Evolutionary conservation across 1,139 yeast species (phyloP).

Genomic region (Ogataea hybrid): DNA sequence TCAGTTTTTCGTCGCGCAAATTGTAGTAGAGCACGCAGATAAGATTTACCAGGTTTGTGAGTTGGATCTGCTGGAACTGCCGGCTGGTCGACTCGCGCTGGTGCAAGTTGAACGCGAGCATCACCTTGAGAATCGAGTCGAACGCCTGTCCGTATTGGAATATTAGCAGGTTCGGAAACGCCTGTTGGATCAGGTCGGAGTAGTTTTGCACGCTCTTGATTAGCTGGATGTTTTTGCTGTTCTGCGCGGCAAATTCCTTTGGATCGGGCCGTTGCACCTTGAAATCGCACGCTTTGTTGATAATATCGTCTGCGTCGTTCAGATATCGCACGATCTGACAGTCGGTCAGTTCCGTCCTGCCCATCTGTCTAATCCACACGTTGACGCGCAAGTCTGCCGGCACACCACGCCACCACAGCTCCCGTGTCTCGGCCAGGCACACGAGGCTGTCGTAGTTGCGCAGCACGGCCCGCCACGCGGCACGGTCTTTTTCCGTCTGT

Average conservation of each 20-base stretch:
- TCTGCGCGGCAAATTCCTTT: slow-evolving; percentile 13
- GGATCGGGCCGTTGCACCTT: slow-evolving; percentile 18
- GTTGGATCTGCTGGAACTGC: slow-evolving; percentile 10
- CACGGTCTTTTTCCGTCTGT: slow-evolving; percentile 37
- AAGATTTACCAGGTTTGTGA: slow-evolving; percentile 21
- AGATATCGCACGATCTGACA: slow-evolving; percentile 16
- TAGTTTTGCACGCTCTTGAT: slow-evolving; percentile 25
- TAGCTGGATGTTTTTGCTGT: slow-evolving; percentile 10
- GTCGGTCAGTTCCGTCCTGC: slow-evolving; percentile 18
- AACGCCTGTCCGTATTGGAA: slow-evolving; percentile 32
- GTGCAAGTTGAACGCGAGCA: slow-evolving; percentile 22
- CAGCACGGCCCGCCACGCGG: slow-evolving; percentile 47
- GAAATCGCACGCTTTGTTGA: slow-evolving; percentile 30
- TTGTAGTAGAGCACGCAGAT: slow-evolving; percentile 27
- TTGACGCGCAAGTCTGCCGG: slow-evolving; percentile 45
- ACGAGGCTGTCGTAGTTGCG: slow-evolving; percentile 38
- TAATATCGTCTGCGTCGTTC: slow-evolving; percentile 22
- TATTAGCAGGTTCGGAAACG: slow-evolving; percentile 28
- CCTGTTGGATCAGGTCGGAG: slow-evolving; percentile 22
- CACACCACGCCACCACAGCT: slow-evolving; percentile 68
- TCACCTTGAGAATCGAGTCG: slow-evolving; percentile 27
- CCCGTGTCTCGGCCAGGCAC: slow-evolving; percentile 42
- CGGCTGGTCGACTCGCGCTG: slow-evolving; percentile 11
- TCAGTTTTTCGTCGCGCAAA: slow-evolving; percentile 30
- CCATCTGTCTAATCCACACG: slow-evolving; percentile 52